phyloP scores from a whole-genome alignment of 2,329 filamentous ascomycete species.

The Trichophyton mentagrophytes region DNA sequence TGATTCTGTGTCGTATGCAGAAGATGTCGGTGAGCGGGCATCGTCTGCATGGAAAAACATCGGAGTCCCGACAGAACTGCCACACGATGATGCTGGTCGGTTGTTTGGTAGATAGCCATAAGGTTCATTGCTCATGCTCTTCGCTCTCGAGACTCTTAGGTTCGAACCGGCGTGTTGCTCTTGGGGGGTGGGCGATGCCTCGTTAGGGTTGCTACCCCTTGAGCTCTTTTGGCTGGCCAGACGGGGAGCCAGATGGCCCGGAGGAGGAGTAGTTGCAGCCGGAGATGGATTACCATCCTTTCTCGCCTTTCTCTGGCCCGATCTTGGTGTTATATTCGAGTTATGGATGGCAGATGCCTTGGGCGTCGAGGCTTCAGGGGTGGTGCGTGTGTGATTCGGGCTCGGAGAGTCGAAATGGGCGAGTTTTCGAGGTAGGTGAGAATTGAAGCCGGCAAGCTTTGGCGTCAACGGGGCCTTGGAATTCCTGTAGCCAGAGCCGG shows the following conservation, averaged over 20 bases:
- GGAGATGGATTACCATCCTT: slow-evolving; percentile 59
- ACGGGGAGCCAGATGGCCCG: slow-evolving; percentile 2
- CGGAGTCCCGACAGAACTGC: slow-evolving; percentile 27
- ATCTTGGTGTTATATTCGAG: slow-evolving; percentile 65
- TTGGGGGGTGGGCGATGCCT: slow-evolving; percentile 11
- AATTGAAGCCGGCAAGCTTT: slow-evolving; percentile 37
- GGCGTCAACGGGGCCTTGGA: slow-evolving; percentile 47
- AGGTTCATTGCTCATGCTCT: slow-evolving; percentile 27
- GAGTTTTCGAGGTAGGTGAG: slow-evolving; percentile 23
- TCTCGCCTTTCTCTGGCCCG: slow-evolving; percentile 58
- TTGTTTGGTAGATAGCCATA: slow-evolving; percentile 15
- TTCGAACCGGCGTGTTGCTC: slow-evolving; percentile 18
- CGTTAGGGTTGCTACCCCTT: background rate
- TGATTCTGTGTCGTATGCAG: slow-evolving; percentile 19
- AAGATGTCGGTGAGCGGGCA: slow-evolving; percentile 41
- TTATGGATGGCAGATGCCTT: slow-evolving; percentile 37
- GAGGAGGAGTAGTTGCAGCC: slow-evolving; percentile 34
- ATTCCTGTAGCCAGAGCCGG: slow-evolving; percentile 43
- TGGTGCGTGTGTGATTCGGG: slow-evolving; percentile 23
- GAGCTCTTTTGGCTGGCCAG: background rate
- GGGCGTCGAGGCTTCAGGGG: slow-evolving; percentile 36
- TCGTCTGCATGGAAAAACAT: slow-evolving; percentile 94
- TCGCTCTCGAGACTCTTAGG: slow-evolving; percentile 24
- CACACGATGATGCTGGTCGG: slow-evolving; percentile 25
- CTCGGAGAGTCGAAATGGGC: slow-evolving; percentile 23